A percentile compares a stretch with the other conserved stretches of the same genome.
Evolutionary conservation across 257 asterid genomes (phyloP).

Genomic region (Coffea eugenioides): DNA sequence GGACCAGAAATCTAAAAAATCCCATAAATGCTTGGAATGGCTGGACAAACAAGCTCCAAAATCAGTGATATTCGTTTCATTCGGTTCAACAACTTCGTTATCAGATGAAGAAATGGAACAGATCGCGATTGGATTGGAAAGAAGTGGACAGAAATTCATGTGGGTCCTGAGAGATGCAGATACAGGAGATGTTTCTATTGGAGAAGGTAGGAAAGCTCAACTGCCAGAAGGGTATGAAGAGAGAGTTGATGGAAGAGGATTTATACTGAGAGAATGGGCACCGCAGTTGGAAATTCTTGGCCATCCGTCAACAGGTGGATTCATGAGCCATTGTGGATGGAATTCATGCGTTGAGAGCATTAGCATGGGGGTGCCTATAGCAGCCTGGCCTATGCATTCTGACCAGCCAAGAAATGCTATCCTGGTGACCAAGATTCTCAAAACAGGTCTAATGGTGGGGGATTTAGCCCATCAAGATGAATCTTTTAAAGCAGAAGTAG

Average conservation of each 20-base stretch:
- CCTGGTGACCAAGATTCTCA: constrained; percentile 9
- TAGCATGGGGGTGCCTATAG: constrained; percentile 30
- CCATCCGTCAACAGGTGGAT: constrained; percentile 27
- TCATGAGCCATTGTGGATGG: constrained; percentile 35
- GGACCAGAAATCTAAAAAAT: not conserved
- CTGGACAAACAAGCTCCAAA: constrained; percentile 9
- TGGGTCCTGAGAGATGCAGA: constrained; percentile 30
- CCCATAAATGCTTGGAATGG: constrained; percentile 15
- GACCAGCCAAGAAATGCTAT: constrained; percentile 25
- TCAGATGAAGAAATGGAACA: constrained; percentile 5
- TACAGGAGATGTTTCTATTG: constrained; percentile 13
- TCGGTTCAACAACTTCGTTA: constrained; percentile 15
- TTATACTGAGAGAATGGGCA: constrained; percentile 24
- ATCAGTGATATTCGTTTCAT: constrained; percentile 20
- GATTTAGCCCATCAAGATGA: constrained; percentile 18
- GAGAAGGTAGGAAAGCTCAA: constrained; percentile 10
- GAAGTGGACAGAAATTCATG: constrained; percentile 7
- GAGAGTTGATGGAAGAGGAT: constrained; percentile 9
- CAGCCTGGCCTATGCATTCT: constrained; percentile 33
- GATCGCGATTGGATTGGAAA: constrained; percentile 18
- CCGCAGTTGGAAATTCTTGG: constrained; percentile 23
- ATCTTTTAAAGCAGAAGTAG: constrained; percentile 15
- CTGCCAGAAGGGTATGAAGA: constrained; percentile 23
- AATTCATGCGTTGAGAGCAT: constrained; percentile 29
- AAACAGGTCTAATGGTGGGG: constrained; percentile 20